Evolutionary conservation across 129 eudicot genomes (phyloP).

Genomic region (Chrysanthemum seticuspe): DNA sequence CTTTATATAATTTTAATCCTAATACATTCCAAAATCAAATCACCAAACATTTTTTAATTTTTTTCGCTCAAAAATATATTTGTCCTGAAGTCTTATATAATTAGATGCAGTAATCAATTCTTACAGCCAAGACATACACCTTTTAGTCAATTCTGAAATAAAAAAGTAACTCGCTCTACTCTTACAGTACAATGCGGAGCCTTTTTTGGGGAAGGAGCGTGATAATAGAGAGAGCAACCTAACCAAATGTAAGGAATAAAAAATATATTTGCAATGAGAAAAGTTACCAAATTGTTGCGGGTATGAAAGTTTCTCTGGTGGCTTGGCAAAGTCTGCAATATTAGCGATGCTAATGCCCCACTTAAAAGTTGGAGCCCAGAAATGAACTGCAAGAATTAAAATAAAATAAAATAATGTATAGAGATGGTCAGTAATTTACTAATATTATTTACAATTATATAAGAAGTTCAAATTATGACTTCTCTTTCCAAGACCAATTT

Average conservation of each 20-base stretch:
- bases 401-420: not conserved
- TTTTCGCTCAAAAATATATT: slow-evolving; percentile 2
- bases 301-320: slow-evolving; percentile 95
- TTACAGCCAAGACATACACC: not conserved
- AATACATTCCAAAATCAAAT: slow-evolving; percentile 8
- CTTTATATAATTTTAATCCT: not conserved
- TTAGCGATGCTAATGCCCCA: slow-evolving; percentile 99
- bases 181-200: not conserved
- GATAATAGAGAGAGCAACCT: not conserved
- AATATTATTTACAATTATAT: not conserved
- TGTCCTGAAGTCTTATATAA: not conserved
- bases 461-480: not conserved
- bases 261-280: not conserved
- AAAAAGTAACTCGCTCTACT: not conserved
- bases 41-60: not conserved
- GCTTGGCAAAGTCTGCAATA: slow-evolving; percentile 83
- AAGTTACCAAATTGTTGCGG: slow-evolving; percentile 94
- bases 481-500: too few relatives aligned
- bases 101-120: not conserved
- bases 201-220: not conserved
- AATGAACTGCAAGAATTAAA: slow-evolving; percentile 62
- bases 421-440: not conserved
- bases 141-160: not conserved
- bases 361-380: slow-evolving; percentile 99
- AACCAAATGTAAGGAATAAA: not conserved